phyloP scores from a whole-genome alignment of 495 filamentous ascomycete species.

The Xylaria flabelliformis region DNA sequence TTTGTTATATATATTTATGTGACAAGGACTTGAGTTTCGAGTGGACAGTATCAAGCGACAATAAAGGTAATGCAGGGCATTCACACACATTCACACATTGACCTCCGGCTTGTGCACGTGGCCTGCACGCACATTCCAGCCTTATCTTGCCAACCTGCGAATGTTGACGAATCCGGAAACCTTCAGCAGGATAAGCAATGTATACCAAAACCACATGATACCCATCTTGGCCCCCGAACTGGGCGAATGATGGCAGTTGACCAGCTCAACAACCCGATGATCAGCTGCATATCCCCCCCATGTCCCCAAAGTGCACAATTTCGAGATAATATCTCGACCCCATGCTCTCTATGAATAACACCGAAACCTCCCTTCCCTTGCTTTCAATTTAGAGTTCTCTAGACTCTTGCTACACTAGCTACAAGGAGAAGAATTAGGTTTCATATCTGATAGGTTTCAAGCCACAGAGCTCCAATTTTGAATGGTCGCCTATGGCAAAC shows the following conservation, averaged over 20 bases:
- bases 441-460: conserved; percentile 29
- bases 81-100: not conserved
- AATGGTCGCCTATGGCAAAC: conserved; percentile 26
- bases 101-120: conserved; percentile 34
- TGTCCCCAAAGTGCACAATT: conserved; percentile 9
- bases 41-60: not conserved
- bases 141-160: conserved; percentile 37
- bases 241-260: conserved; percentile 17
- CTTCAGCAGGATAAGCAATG: conserved; percentile 33
- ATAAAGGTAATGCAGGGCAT: not conserved
- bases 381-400: conserved; percentile 9
- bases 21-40: not conserved
- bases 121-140: conserved; percentile 40
- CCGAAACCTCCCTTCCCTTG: not conserved
- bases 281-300: conserved; percentile 5
- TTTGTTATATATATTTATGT: not conserved
- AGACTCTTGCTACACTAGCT: conserved; percentile 12
- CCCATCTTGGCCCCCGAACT: conserved; percentile 26
- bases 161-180: conserved; percentile 38
- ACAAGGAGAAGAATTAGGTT: conserved; percentile 23
- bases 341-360: not conserved
- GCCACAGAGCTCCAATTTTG: conserved; percentile 27
- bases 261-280: conserved; percentile 8
- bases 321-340: conserved; percentile 1
- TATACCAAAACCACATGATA: conserved; percentile 39